Percentiles rank a stretch among this genome's conserved stretches.
Conservation (phyloP, 805 yeast genomes). For the Candida ipomoeae region DNA sequence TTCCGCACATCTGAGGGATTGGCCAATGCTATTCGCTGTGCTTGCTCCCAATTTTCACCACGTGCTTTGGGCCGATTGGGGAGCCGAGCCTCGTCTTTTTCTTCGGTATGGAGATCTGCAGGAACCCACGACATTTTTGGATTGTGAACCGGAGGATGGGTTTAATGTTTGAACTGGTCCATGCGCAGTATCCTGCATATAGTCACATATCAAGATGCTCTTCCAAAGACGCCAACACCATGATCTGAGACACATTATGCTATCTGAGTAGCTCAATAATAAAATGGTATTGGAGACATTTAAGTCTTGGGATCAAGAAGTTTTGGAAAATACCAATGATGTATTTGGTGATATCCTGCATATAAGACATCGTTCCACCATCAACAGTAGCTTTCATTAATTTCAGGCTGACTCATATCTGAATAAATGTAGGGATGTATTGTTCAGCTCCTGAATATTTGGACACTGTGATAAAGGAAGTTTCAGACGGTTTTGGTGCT, state of each 20-base stretch:
- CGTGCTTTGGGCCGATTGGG: slow-evolving; percentile 1
- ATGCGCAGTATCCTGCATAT: slow-evolving; percentile 2
- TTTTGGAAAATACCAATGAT: too few species aligned
- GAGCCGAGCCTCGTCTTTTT: background rate
- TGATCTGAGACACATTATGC: background rate
- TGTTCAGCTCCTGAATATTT: too few species aligned
- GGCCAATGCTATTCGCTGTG: slow-evolving; percentile 11
- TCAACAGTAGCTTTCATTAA: too few species aligned
- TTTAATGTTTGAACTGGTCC: background rate
- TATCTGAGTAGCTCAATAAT: too few species aligned
- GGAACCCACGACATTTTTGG: slow-evolving; percentile 1
- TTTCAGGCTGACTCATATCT: too few species aligned
- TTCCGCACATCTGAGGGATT: slow-evolving; percentile 31
- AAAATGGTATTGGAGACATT: too few species aligned
- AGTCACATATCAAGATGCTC: background rate
- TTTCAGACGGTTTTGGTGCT: too few species aligned
- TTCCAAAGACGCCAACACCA: background rate
- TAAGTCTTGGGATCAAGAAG: too few species aligned
- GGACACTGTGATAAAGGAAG: too few species aligned
- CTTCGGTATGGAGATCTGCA: background rate
- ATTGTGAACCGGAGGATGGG: background rate
- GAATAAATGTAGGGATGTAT: too few species aligned
- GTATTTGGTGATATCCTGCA: too few species aligned
- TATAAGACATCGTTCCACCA: too few species aligned
- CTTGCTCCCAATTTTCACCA: slow-evolving; percentile 12